Base-by-base conservation (phyloP, 768 basidiomycete genomes). In the Phylloporus sp. region DNA sequence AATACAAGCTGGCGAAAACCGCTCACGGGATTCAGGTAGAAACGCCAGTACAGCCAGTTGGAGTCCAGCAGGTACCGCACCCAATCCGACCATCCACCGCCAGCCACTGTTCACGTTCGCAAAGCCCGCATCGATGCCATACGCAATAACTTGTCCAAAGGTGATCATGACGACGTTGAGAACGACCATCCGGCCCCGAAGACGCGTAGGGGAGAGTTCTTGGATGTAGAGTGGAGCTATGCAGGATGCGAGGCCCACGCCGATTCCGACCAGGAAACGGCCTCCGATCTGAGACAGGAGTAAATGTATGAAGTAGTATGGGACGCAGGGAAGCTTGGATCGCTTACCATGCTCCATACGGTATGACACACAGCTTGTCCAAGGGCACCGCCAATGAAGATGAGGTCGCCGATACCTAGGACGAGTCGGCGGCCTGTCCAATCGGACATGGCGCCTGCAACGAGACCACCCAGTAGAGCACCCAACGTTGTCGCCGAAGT, bases 121-220 rank as follows among this genome's bases (percentile, higher is more conserved):
- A 57, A 86, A 86, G 3, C 78, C 85, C 22, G 85, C 84, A 23
- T 80, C 86, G 49, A 85, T 82, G 18, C 80, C 85, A 61, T 89
- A 91, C 0, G 87, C 86, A 43, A 90, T 77, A 27, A 91, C 87
- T 56, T 91, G 90, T 3, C 87, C 87, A 6, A 85, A 73, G 0
- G 90, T 93, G 61, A 92, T 88, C 72, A 84, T 81, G 1, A 90
- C 86, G 18, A 90, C 87, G 64, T 91, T 91, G 47, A 91, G 72
- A 11, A 88, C 86, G 4, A 90, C 88, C 80, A 91, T 82, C 29
- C 86, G 75, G 5, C 88, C 90, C 5, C 88, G 76, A 24, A 86
- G 74, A 8, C 81, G 73, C 8, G 87, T 88, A 0, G 88, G 88
- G 0, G 88, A 82, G 20, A 91, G 76, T 66, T 92, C 90, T 63